These are phyloP conservation scores for Cymbopogon flexuosus DNA, from an alignment of 202 grass and related monocot species.

Conservation along the genomic window DNA sequence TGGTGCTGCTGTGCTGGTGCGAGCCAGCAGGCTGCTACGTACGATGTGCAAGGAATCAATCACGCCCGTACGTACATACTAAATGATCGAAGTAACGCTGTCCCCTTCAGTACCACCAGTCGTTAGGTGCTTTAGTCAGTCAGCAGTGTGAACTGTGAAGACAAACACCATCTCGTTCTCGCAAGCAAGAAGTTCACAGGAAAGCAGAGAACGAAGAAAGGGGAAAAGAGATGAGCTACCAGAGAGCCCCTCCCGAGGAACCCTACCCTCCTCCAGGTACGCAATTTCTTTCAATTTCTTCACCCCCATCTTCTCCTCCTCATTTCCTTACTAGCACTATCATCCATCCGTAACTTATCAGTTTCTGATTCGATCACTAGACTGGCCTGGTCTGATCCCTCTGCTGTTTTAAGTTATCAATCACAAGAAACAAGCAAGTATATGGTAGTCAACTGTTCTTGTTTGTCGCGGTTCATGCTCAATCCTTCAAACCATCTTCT, in stretches of 20 bases:
- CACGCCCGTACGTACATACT: no score
- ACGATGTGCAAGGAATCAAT: no score
- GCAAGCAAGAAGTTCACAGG: background rate
- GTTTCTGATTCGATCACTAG: background rate
- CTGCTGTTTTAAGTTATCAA: background rate
- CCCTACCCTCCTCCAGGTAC: slow-evolving; percentile 41
- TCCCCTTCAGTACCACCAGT: background rate
- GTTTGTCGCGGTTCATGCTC: background rate
- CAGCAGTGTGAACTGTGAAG: background rate
- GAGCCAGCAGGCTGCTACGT: no score
- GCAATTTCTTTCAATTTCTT: background rate
- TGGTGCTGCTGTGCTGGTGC: no score
- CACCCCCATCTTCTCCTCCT: background rate
- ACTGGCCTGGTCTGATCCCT: background rate
- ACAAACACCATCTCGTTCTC: no score
- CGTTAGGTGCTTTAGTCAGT: background rate
- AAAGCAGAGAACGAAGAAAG: background rate
- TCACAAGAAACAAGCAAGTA: background rate
- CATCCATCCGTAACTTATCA: background rate
- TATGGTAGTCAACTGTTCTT: background rate
- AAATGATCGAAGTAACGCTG: background rate
- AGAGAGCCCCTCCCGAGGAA: slow-evolving; percentile 13
- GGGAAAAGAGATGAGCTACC: slow-evolving; percentile 28
- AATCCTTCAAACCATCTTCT: background rate
- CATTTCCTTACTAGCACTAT: background rate